Base-by-base conservation (phyloP, 2,329 filamentous ascomycete genomes). In the Scedosporium apiospermum region DNA sequence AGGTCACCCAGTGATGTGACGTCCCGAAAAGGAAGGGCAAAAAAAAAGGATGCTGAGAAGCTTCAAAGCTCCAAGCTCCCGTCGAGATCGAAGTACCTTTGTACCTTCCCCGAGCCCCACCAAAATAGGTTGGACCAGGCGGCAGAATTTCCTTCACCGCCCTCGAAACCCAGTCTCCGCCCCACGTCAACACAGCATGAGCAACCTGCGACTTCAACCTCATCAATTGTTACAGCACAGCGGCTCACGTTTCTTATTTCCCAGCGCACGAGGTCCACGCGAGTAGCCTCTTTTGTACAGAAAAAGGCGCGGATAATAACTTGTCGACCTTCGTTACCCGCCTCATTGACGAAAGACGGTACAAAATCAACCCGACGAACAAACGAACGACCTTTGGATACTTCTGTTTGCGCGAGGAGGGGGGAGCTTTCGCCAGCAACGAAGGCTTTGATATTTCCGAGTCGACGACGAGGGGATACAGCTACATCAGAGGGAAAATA, bases 181-280 rank as follows among this genome's bases (percentile, higher is more conserved):
- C 51, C 12, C 51, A 55, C 23, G 23, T 7, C 51, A 23, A 27
- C 23, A 16, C n/a, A 21, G 44, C 44, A 49, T 14, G 14, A 49
- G 42, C 58, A 46, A 60, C 23, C 58, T 46, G 34, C 57, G 38
- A 38, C n/a, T 23, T 42, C 16, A 49, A 26, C 58, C 51, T n/a
- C 41, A 34, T 53, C 44, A 42, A 60, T 23, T 23, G 21, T 16
- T 34, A 41, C 27, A 34, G 57, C 16, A 41, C n/a, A 61, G 59
- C n/a, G 55, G 59, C 59, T 61, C 59, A 41, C 44, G 18, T 51
- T 51, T 51, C 16, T 38, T 55, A 44, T 61, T 61, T 61, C 42
- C 44, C 59, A 23, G 59, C 42, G 30, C 44, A 61, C 59, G 51
- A 53, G n/a, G 14, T 51, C 44, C 26, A 55, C 59, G 44, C 59